Evolutionary conservation across 2,329 filamentous ascomycete species (phyloP), one percentile per base, ranked within the genome.

Genomic region (Beauveria caledonica): DNA sequence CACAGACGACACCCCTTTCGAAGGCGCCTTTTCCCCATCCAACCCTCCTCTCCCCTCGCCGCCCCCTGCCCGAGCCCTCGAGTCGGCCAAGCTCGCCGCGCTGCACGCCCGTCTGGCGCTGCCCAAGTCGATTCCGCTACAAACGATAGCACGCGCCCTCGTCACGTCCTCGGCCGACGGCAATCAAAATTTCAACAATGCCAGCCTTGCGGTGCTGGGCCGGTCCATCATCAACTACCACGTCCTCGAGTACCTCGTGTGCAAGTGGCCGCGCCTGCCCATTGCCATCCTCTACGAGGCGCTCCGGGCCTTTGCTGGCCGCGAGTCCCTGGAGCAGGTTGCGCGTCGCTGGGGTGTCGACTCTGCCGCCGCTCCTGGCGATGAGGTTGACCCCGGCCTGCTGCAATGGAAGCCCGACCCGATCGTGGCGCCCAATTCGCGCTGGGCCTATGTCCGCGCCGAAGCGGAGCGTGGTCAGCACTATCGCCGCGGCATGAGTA

Each of bases 321-420:
- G 85, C 6, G 84, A 86, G 65, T 86, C 92, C 1, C 80, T 97
- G 51, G 78, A 86, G 56, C 79, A 86, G 21, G 82, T 97, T 65
- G 85, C 89, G 17, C 79, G 82, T 63, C 89, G 94, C 76, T 99
- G 94, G 94, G 94, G 94, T 75, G 86, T 97, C 17, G 93, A 97
- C 72, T 77, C 80, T 48, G 93, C 90, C n/a, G 90, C 89, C 11
- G 87, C 86, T 21, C 94, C 94, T 0, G 94, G 93, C 55, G 85
- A 85, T 62, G 93, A 97, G 76, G 92, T 97, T 60, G 94, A 99
- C 72, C 87, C 92, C 0, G 94, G 93, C 6, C 79, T 96, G 58
- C 79, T 99, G 63, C 94, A 97, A 72, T 96, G 92, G 79, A 77
- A 76, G 75, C 75, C 75, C 70, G 73, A 80, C 58, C 67, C 76